These are phyloP conservation scores for Anthoceros angustus DNA, from an alignment of 225 moss, liverwort and hornwort genomes.

Conservation along the genomic window DNA sequence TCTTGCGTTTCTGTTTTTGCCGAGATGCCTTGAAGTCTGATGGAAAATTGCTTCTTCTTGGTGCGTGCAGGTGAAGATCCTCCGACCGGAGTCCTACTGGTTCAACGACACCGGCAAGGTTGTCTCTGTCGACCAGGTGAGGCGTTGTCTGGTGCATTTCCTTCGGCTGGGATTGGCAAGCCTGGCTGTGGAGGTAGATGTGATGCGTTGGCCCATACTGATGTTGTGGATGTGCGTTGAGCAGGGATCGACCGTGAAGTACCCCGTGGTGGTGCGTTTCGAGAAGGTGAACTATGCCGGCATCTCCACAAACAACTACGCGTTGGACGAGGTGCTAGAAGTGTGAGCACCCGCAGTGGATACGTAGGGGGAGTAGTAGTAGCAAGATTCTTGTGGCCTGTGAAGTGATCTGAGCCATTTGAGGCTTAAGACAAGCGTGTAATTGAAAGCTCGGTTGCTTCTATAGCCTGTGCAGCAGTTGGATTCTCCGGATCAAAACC, in stretches of 20 bases:
- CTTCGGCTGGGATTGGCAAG: no score
- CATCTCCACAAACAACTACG: conserved; percentile 69
- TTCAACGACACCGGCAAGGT: conserved; percentile 57
- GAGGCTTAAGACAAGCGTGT: no score
- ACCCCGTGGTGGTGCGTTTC: conserved; percentile 83
- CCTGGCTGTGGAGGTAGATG: not conserved
- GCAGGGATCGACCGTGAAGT: conserved; percentile 42
- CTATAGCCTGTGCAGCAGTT: no score
- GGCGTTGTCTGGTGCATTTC: not conserved
- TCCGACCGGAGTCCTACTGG: conserved; percentile 81
- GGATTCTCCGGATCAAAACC: no score
- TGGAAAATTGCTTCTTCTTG: not conserved
- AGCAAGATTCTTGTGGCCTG: no score
- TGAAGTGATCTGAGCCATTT: no score
- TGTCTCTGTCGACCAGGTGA: conserved; percentile 65
- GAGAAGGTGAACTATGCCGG: conserved; percentile 69
- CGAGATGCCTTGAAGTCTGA: not conserved
- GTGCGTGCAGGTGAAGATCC: conserved; percentile 34
- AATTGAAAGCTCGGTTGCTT: no score
- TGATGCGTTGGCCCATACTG: not conserved
- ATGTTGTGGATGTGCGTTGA: not conserved
- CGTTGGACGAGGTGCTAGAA: conserved; percentile 34
- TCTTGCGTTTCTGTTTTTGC: not conserved
- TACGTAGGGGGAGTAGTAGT: not conserved
- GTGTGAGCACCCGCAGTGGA: conserved; percentile 8